Percentiles rank a stretch among this genome's conserved stretches.
phyloP scores from a whole-genome alignment of 306 rosid species.

The Cicer cuneatum region DNA sequence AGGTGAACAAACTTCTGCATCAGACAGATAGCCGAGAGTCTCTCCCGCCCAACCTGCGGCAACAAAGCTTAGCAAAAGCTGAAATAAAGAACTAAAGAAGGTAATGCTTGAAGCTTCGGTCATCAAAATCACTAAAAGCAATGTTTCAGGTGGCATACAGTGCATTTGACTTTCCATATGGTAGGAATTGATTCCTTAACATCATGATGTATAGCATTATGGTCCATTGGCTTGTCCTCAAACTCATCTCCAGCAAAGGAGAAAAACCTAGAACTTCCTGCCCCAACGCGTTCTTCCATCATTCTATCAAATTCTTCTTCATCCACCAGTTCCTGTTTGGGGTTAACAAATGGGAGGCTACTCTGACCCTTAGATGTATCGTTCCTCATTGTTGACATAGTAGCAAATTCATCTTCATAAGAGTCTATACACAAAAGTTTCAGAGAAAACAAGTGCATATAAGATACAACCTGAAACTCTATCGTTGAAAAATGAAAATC shows the following conservation, averaged over 20 bases:
- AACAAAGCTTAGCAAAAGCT: conserved; percentile 19
- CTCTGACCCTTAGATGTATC: conserved; percentile 55
- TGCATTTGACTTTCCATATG: conserved; percentile 96
- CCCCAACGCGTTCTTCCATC: conserved; percentile 69
- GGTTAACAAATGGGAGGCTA: conserved; percentile 52
- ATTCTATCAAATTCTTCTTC: conserved; percentile 83
- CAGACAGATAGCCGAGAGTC: conserved; percentile 77
- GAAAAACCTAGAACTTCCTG: conserved; percentile 47
- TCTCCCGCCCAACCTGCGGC: conserved; percentile 92
- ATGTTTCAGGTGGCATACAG: conserved; percentile 54
- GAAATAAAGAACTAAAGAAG: neutral
- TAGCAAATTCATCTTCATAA: conserved; percentile 59
- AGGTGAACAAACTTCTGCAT: conserved; percentile 96
- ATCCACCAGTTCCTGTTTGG: conserved; percentile 81
- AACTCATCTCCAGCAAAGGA: conserved; percentile 64
- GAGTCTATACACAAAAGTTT: conserved; percentile 50
- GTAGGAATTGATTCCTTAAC: conserved; percentile 59
- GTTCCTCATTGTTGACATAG: conserved; percentile 41
- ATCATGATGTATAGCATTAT: conserved; percentile 45
- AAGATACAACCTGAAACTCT: neutral
- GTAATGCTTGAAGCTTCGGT: neutral
- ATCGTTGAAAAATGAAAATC: neutral
- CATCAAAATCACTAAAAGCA: conserved; percentile 19
- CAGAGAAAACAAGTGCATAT: neutral
- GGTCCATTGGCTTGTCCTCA: conserved; percentile 65